Base-by-base conservation (phyloP, 1,284 basidiomycete genomes). In the Amylostereum chailletii region DNA sequence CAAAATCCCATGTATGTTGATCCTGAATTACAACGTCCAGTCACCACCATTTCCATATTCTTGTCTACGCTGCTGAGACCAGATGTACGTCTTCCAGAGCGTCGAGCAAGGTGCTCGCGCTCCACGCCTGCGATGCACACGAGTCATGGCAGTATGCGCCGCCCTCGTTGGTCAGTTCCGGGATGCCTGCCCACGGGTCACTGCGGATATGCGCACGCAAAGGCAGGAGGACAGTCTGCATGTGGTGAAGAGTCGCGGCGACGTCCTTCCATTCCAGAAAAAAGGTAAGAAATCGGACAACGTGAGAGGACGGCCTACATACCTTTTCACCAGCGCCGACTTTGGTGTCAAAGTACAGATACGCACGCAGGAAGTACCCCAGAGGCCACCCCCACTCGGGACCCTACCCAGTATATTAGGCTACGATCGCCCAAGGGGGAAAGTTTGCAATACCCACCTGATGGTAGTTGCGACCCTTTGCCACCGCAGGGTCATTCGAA, bases 331-430 rank as follows among this genome's bases (percentile, higher is more conserved):
- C 86, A 7, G 62, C 66, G 1, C 81, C 83, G 19, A 70, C 72
- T 26, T 65, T 66, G 3, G 70, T 78, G 61, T 95, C 90, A 63
- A 96, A 96, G 61, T 88, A 68, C 46, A 96, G 76, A 67, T 92
- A 95, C 0, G 95, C 94, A 46, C 90, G 84, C 56, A 99, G 70
- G 77, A 96, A 98, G 72, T 93, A 98, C 7, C 95, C 95, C 46
- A 91, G 71, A 7, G 93, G 91, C 90, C 91, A 94, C 9, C 85
- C 88, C 93, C 92, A 96, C 65, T 94, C 90, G 3, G 87, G 87
- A 32, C 88, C 86, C 79, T 89, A 57, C 11, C 30, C 44, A 38
- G 43, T 38, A 19, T 10, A 29, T 55, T 11, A 55, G 33, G 33
- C 9, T 37, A 9, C 9, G 38, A 43, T 30, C 37, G 8, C 31